Percentiles rank a stretch among this genome's conserved stretches.
These are phyloP conservation scores for Escallonia rubra DNA, from an alignment of 129 eudicot species.

Conservation along the genomic window DNA sequence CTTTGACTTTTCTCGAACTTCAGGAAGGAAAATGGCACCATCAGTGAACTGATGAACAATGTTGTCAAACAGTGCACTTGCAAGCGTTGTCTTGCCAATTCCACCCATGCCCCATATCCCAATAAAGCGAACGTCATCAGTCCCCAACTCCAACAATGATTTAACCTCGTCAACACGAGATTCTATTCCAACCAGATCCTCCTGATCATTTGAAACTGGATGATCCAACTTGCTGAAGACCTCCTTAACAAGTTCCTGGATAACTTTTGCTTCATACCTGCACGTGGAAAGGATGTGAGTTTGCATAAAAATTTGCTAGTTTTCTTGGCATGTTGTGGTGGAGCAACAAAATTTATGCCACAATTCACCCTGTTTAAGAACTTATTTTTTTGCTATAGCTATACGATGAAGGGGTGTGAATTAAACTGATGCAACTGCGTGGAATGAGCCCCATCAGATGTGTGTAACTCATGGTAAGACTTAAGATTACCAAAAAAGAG, in stretches of 20 bases:
- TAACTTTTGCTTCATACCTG: constrained; percentile 8
- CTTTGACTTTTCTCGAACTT: constrained; percentile 9
- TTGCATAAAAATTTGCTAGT: no score
- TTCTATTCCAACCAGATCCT: constrained; percentile 14
- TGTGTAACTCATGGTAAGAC: no score
- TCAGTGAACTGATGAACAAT: constrained; percentile 1
- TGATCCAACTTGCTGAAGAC: background rate
- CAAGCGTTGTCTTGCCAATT: constrained; percentile 20
- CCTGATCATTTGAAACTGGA: background rate
- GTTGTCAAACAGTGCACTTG: constrained; percentile 5
- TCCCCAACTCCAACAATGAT: constrained; percentile 1
- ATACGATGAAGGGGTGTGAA: no score
- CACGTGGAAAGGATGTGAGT: no score
- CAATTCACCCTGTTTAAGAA: no score
- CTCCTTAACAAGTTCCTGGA: constrained; percentile 1
- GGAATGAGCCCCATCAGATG: no score
- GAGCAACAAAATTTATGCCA: no score
- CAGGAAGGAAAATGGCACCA: constrained; percentile 9
- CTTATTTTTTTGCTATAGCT: no score
- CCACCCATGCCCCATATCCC: constrained; percentile 32
- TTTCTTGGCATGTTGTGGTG: no score
- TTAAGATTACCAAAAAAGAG: no score
- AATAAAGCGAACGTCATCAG: constrained; percentile 6
- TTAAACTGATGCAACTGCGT: no score
- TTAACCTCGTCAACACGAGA: background rate